These are phyloP conservation scores for carrot (Daucus carota) DNA, from an alignment of 129 eudicot species.

Conservation along the genomic window DH1_v3.0 NC_030382.2:36050001-36050500, in stretches of 20 bases:
- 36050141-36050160: slow-evolving; percentile 80
- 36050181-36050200: slow-evolving; percentile 51
- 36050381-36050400: not conserved
- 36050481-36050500: not conserved
- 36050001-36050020: slow-evolving; percentile 49
- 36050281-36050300: slow-evolving; percentile 60
- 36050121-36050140: slow-evolving; percentile 57
- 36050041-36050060: slow-evolving; percentile 85
- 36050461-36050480: not conserved
- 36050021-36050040: slow-evolving; percentile 37
- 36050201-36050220: slow-evolving; percentile 56
- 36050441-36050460: too few relatives aligned
- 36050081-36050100: slow-evolving; percentile 50
- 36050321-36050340: slow-evolving; percentile 59
- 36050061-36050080: slow-evolving; percentile 67
- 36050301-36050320: slow-evolving; percentile 44
- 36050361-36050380: slow-evolving; percentile 50
- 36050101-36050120: slow-evolving; percentile 56
- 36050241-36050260: slow-evolving; percentile 54
- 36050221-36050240: slow-evolving; percentile 66
- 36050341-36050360: slow-evolving; percentile 50
- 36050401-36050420: not conserved
- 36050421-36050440: not conserved
- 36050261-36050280: slow-evolving; percentile 56
- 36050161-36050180: slow-evolving; percentile 71